phyloP scores from a whole-genome alignment of 2,329 filamentous ascomycete species.

The Fusarium oligoseptatum region DNA sequence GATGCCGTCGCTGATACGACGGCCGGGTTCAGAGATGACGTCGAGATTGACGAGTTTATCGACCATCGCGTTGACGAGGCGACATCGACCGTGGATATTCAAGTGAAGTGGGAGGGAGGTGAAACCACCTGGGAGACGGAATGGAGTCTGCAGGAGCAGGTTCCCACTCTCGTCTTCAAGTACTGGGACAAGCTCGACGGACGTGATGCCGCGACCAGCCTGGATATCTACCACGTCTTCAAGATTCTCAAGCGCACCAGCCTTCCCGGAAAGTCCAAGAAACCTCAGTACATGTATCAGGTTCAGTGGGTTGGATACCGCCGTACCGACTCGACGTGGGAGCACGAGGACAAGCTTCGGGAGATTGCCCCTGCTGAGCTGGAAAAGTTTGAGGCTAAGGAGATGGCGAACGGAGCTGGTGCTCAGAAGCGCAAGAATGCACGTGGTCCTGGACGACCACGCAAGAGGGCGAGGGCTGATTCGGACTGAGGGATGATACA shows the following conservation, averaged over 20 bases:
- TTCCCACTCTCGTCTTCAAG: constrained; percentile 43
- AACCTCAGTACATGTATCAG: constrained; percentile 38
- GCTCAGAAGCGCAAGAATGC: constrained; percentile 40
- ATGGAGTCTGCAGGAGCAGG: constrained; percentile 46
- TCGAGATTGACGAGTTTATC: constrained; percentile 42
- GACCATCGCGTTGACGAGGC: constrained; percentile 39
- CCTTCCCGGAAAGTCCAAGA: constrained; percentile 31
- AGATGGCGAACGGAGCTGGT: constrained; percentile 17
- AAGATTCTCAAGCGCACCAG: constrained; percentile 41
- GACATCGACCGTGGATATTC: constrained; percentile 44
- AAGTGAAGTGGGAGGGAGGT: constrained; percentile 42
- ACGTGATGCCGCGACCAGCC: constrained; percentile 41
- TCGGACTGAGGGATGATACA: constrained; percentile 10
- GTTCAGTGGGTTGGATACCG: constrained; percentile 47
- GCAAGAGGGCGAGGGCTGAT: constrained; percentile 38
- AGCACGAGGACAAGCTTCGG: constrained; percentile 41
- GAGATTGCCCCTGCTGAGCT: constrained; percentile 43
- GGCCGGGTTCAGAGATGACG: constrained; percentile 30
- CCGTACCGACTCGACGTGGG: constrained; percentile 39
- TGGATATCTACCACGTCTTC: constrained; percentile 46
- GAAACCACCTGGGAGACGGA: constrained; percentile 45
- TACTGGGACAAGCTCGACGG: constrained; percentile 44
- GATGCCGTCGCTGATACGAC: neutral
- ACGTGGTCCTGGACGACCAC: constrained; percentile 42
- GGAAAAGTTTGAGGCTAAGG: constrained; percentile 44